Percentiles rank a stretch among this genome's conserved stretches.
These are phyloP conservation scores for Sporisorium graminicola DNA, from an alignment of 1,284 basidiomycete genomes.

Conservation along the genomic window DNA sequence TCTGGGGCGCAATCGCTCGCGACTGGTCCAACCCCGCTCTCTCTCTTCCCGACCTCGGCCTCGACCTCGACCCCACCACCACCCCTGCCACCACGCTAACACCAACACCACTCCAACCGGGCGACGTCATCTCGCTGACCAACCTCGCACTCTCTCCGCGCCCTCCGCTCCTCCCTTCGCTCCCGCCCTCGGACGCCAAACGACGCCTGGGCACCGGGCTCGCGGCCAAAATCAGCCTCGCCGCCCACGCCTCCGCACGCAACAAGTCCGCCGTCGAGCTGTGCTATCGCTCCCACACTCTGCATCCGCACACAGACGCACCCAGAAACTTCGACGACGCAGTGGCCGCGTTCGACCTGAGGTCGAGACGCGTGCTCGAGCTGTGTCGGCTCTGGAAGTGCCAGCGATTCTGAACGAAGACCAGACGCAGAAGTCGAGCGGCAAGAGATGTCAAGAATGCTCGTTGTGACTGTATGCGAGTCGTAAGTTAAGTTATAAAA, in stretches of 20 bases:
- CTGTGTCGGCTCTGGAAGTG: slow-evolving; percentile 3
- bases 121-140: slow-evolving; percentile 28
- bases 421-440: too few relatives aligned
- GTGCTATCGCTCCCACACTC: slow-evolving; percentile 19
- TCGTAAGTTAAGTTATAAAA: background rate
- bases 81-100: background rate
- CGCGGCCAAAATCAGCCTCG: background rate
- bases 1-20: slow-evolving; percentile 25
- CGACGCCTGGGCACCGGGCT: slow-evolving; percentile 19
- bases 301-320: background rate
- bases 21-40: slow-evolving; percentile 10
- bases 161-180: background rate
- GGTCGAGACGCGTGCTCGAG: slow-evolving; percentile 14
- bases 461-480: too few relatives aligned
- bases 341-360: slow-evolving; percentile 26
- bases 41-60: too few relatives aligned
- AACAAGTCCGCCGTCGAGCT: slow-evolving; percentile 13
- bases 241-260: background rate
- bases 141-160: slow-evolving; percentile 21
- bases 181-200: background rate
- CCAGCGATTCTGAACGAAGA: too few relatives aligned
- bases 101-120: slow-evolving; percentile 6
- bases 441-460: background rate
- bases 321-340: slow-evolving; percentile 24
- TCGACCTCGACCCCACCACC: background rate